phyloP scores from a whole-genome alignment of 371 early-diverging fungal genomes.

The Nematocida minor region DNA sequence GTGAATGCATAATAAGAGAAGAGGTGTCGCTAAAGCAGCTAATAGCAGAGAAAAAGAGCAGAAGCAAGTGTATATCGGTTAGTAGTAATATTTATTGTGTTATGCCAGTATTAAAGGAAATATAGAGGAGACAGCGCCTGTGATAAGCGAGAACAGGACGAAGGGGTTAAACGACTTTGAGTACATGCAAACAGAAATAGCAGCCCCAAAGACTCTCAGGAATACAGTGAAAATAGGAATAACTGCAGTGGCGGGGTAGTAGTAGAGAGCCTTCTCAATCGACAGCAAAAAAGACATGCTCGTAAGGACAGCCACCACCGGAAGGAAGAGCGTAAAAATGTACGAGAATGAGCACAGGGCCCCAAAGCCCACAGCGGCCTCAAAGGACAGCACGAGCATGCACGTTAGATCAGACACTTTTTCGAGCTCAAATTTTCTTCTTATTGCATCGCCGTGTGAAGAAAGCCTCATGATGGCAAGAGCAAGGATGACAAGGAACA shows the following conservation, averaged over 20 bases:
- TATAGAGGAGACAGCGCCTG: conserved; percentile 28
- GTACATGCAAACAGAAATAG: background rate
- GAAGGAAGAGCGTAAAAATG: background rate
- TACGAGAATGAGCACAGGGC: conserved; percentile 12
- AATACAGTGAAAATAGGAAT: conserved; percentile 42
- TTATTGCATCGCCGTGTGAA: background rate
- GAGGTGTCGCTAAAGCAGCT: too few relatives aligned
- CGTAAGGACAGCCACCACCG: conserved; percentile 1
- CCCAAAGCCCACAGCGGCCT: conserved; percentile 27
- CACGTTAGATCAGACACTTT: conserved; percentile 23
- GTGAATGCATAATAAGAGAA: too few relatives aligned
- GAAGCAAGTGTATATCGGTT: too few relatives aligned
- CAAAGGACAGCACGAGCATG: conserved; percentile 28
- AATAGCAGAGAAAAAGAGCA: too few relatives aligned
- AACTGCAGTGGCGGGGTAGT: conserved; percentile 53
- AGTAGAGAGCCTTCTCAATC: conserved; percentile 49
- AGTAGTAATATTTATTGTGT: too few relatives aligned
- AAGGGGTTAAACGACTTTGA: background rate
- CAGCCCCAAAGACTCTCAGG: background rate
- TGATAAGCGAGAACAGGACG: conserved; percentile 1
- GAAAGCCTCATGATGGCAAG: conserved; percentile 9
- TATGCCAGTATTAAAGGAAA: conserved; percentile 47
- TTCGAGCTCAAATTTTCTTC: background rate
- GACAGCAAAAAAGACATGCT: conserved; percentile 30
- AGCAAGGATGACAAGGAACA: background rate